Evolutionary conservation across 129 eudicot genomes (phyloP).

Genomic region (sunflower (Helianthus annuus)): HanXRQr2.0-SUNRISE NC_035433.2:110373121-110373620

Average conservation of each 20-base stretch:
- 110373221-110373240: background rate
- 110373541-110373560: constrained; percentile 37
- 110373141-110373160: constrained; percentile 9
- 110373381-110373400: constrained; percentile 84
- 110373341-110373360: background rate
- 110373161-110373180: background rate
- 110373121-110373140: constrained; percentile 22
- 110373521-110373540: constrained; percentile 62
- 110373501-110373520: constrained; percentile 58
- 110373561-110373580: constrained; percentile 64
- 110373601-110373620: constrained; percentile 52
- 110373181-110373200: background rate
- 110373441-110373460: constrained; percentile 78
- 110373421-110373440: constrained; percentile 58
- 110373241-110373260: background rate
- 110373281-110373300: background rate
- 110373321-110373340: background rate
- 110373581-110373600: constrained; percentile 51
- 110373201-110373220: background rate
- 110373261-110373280: background rate
- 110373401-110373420: constrained; percentile 66
- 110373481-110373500: constrained; percentile 58
- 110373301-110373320: constrained; percentile 27
- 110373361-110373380: constrained; percentile 74
- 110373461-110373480: constrained; percentile 80